phyloP scores from a whole-genome alignment of 2,329 filamentous ascomycete genomes.

The Pseudonectria buxi region DNA sequence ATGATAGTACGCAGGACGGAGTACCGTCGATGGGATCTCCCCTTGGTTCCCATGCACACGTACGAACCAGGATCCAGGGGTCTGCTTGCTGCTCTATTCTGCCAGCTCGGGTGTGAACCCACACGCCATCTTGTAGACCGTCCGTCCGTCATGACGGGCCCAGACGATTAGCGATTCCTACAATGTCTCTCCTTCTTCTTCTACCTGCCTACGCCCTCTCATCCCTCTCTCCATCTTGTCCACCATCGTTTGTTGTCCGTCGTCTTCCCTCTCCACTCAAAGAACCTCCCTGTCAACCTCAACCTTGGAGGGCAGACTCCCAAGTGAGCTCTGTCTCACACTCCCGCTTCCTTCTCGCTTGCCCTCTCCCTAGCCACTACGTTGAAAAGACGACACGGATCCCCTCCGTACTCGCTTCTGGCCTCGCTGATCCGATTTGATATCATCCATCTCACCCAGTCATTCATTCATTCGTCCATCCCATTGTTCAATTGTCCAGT shows the following conservation, averaged over 20 bases:
- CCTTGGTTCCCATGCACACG: too few species aligned
- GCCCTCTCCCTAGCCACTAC: slow-evolving; percentile 14
- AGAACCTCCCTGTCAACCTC: slow-evolving; percentile 28
- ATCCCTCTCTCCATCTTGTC: slow-evolving; percentile 15
- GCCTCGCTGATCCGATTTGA: too few species aligned
- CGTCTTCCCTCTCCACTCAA: slow-evolving; percentile 14
- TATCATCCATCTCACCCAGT: slow-evolving; percentile 10
- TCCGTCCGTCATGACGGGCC: slow-evolving; percentile 22
- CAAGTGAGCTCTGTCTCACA: slow-evolving; percentile 27
- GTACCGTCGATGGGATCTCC: too few species aligned
- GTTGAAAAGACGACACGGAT: slow-evolving; percentile 23
- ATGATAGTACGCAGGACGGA: too few species aligned
- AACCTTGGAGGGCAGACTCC: slow-evolving; percentile 27
- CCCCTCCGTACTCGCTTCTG: slow-evolving; percentile 2
- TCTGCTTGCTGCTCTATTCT: slow-evolving; percentile 20
- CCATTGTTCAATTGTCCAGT: slow-evolving; percentile 6
- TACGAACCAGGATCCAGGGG: slow-evolving; percentile 16
- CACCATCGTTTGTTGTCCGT: slow-evolving; percentile 19
- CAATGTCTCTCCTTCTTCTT: slow-evolving; percentile 31
- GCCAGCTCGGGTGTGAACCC: slow-evolving; percentile 19
- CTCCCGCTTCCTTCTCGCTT: slow-evolving; percentile 26
- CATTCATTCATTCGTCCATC: slow-evolving; percentile 10
- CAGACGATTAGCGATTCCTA: slow-evolving; percentile 21
- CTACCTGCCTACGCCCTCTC: slow-evolving; percentile 30
- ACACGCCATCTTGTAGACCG: slow-evolving; percentile 25